Evolutionary conservation across 108 stramenopile genomes (phyloP).

Genomic region (Fragilariopsis cylindrus): DNA sequence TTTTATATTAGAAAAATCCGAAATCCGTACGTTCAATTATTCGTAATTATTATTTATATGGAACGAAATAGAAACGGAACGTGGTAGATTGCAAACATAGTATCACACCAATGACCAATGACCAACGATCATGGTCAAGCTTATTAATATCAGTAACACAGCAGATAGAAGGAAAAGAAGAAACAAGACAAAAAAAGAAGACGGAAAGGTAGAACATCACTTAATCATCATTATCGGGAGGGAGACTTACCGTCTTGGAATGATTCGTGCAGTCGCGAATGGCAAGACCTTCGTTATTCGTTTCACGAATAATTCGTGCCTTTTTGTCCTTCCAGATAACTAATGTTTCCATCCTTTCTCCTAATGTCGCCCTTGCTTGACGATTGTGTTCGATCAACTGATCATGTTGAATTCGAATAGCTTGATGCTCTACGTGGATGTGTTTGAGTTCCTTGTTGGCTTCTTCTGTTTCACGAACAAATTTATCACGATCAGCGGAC

Average conservation of each 20-base stretch:
- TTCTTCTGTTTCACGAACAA: slow-evolving; percentile 14
- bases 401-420: slow-evolving; percentile 23
- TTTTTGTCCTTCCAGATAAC: slow-evolving; percentile 25
- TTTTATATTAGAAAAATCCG: no score
- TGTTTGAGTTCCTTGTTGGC: slow-evolving; percentile 4
- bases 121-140: no score
- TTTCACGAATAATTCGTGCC: slow-evolving; percentile 10
- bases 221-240: not conserved
- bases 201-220: no score
- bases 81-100: no score
- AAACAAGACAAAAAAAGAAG: not conserved
- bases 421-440: slow-evolving; percentile 15
- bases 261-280: slow-evolving; percentile 27
- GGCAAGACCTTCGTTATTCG: slow-evolving; percentile 28
- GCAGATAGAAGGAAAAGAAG: not conserved
- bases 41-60: no score
- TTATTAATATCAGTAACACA: not conserved
- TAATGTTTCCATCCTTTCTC: slow-evolving; percentile 17
- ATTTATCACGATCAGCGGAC: slow-evolving; percentile 20
- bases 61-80: no score
- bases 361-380: slow-evolving; percentile 18
- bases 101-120: no score
- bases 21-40: no score
- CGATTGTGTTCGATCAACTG: slow-evolving; percentile 17
- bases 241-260: not conserved